Base-by-base conservation (phyloP, 305 asterid species). In the Euphrasia arctica region DNA sequence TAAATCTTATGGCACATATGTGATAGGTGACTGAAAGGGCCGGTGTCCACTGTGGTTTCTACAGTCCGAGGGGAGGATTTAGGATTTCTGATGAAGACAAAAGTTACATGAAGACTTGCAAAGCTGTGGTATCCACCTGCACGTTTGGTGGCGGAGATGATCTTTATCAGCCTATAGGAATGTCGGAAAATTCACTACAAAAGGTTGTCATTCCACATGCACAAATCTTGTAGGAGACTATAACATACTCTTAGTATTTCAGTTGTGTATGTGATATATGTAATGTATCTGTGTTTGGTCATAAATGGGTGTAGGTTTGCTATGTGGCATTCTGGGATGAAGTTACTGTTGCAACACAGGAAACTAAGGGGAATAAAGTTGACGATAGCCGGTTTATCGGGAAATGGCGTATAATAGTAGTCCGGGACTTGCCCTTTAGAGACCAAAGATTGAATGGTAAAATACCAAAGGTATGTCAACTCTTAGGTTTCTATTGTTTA, bases 81-180 rank as follows among this genome's bases (percentile, higher is more conserved):
- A 86, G 80, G 79, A 75, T 90, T 74, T 83, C 95, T 28, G 87
- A 80, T 69, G 87, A 84, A 72, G 99, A 93, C 79, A 85, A 81
- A 72, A 69, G 60, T 55, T 88, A 78, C 69, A 84, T 93, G 96
- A 66, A 70, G 51, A 75, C 89, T 28, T 93, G 99, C 77, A 75
- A 86, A 74, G 88, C 75, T 52, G 99, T 86, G 75, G 97, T 93
- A 66, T 93, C 97, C 9, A 93, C 99, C 25, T 93, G 99, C 78
- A 92, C 99, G 70, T 93, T 93, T 82, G 99, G 99, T 64, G 99
- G 99, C 63, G 99, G 99, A 58, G 99, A 93, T 75, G 85, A 93
- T 83, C 96, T 93, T 31, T 93, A 93, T 79, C 96, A 93, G 81
- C 99, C 99, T 54, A 90, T 93, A 70, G 97, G 95, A 74, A 88